Base-by-base conservation (phyloP, 208 protist species). In the Acanthamoeba royreba region DNA sequence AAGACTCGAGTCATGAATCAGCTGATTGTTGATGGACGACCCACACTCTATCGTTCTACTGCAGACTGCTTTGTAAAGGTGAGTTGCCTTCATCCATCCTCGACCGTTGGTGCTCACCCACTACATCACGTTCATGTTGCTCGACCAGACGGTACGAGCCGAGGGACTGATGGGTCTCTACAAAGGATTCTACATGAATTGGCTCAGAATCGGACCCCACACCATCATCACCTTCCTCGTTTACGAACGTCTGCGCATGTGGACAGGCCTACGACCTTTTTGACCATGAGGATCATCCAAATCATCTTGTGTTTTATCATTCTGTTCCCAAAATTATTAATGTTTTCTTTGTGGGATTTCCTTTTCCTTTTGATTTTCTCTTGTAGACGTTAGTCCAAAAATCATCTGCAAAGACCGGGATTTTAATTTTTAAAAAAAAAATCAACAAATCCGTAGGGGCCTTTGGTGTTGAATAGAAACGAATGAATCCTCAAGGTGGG, bases 1-100 rank as follows among this genome's bases (percentile, higher is more conserved):
- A 93, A 93, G 63, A 93, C 88, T 9, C 11, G 88, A 25, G 63
- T 93, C 25, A 93, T 93, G 88, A 93, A 74, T 8, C 88, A 93
- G 63, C 63, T 42, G 17, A 63, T 81, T 13, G 61, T 42, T 46
- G 43, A 93, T 5, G 85, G 85, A 8, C 85, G 55, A 13, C 49
- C 49, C 49, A 7, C 43, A 7, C 88, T 93, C 43, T 93, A 93
- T 38, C 35, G 4, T 15, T 74, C 61, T 13, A 93, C 40, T 0
- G 38, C 35, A 17, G 88, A 93, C 63, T 81, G 61, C 31, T 45
- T 81, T 42, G 33, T 74, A 22, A 93, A 93, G 63, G 88, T 81
- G 19, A n/a, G n/a, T n/a, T n/a, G n/a, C n/a, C n/a, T n/a, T n/a
- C n/a, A n/a, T n/a, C n/a, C n/a, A n/a, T n/a, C n/a, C n/a, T n/a